These are phyloP conservation scores for Aspergillus hortae DNA, from an alignment of 2,329 filamentous ascomycete species.

Conservation along the genomic window DNA sequence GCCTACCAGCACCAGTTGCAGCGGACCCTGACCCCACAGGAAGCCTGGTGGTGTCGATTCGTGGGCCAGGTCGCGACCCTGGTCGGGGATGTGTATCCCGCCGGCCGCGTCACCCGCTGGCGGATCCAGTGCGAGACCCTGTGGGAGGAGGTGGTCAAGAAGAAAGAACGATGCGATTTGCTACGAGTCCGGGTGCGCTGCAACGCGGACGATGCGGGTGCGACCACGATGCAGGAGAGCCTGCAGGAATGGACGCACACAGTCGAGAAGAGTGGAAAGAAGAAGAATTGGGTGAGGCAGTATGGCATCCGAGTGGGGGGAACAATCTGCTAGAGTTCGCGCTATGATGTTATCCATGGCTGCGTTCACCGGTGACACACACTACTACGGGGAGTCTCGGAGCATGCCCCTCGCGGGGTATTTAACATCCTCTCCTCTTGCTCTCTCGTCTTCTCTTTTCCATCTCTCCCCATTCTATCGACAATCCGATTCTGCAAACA, in stretches of 20 bases:
- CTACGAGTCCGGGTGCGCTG: conserved; percentile 46
- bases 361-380: not conserved
- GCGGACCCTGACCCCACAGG: conserved; percentile 50
- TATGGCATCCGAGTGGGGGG: conserved; percentile 42
- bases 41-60: conserved; percentile 65
- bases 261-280: conserved; percentile 54
- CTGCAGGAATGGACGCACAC: conserved; percentile 28
- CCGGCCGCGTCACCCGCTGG: conserved; percentile 44
- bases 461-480: conserved; percentile 4
- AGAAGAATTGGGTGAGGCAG: conserved; percentile 53
- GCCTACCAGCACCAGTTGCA: conserved; percentile 53
- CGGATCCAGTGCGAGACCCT: conserved; percentile 40
- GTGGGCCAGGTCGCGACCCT: conserved; percentile 58
- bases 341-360: not conserved
- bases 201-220: conserved; percentile 29
- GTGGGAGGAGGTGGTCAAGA: conserved; percentile 42
- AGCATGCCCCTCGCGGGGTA: not conserved
- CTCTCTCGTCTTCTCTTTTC: conserved; percentile 7
- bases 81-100: conserved; percentile 59
- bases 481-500: conserved; percentile 2
- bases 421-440: conserved; percentile 11
- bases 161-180: conserved; percentile 37
- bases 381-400: conserved; percentile 1
- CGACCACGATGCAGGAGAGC: conserved; percentile 39
- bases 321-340: conserved; percentile 3